These are phyloP conservation scores for Fusarium zealandicum DNA, from an alignment of 2,329 filamentous ascomycete genomes.

Conservation along the genomic window DNA sequence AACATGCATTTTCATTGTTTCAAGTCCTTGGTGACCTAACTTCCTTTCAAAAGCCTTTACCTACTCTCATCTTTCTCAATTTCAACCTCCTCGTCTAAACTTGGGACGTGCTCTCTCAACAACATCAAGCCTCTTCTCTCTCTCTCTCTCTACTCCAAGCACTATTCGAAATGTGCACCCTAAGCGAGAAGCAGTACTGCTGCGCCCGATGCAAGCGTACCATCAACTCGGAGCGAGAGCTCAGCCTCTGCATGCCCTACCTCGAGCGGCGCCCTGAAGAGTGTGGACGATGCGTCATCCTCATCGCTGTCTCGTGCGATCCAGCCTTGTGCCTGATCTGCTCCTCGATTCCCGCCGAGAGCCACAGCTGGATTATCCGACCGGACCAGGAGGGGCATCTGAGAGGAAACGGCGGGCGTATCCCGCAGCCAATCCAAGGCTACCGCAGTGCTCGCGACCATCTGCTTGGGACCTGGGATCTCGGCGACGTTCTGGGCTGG, in stretches of 20 bases:
- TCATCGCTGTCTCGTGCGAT: not conserved
- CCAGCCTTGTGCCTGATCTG: conserved; percentile 2
- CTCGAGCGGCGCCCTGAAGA: not conserved
- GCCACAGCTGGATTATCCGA: not conserved
- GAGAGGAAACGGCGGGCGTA: not conserved
- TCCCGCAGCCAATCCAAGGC: not conserved
- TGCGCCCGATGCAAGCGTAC: not conserved
- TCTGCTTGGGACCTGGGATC: not conserved
- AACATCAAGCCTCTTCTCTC: no score
- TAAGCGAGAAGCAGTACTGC: not conserved
- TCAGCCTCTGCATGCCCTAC: not conserved
- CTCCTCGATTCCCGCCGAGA: not conserved
- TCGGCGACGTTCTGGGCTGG: not conserved
- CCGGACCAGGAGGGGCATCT: not conserved
- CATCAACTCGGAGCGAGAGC: not conserved
- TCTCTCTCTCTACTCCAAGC: no score
- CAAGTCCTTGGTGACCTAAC: no score
- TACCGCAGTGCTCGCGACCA: not conserved
- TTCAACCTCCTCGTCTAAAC: no score
- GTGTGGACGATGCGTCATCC: not conserved
- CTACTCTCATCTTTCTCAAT: no score
- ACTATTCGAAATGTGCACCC: not conserved
- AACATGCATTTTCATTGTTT: no score
- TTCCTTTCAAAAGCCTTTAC: no score
- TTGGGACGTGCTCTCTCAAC: no score